Evolutionary conservation across 2,329 filamentous ascomycete genomes (phyloP), one percentile per base, ranked within the genome.

Genomic region (Ophidiomyces ophidiicola): DNA sequence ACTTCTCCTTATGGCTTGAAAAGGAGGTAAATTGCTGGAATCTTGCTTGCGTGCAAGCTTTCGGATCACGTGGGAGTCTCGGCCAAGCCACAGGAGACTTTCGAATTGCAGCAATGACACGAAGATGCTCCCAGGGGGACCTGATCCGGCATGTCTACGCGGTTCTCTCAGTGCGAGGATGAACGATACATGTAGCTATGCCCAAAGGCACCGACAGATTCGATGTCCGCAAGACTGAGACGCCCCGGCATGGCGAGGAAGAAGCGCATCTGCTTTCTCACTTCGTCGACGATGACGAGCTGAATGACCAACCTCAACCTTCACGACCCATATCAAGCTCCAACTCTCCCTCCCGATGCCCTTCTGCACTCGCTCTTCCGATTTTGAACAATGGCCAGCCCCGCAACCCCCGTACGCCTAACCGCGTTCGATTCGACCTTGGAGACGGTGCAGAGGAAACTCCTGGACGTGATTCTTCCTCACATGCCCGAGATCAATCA

Each of bases 391-490:
- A 33, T 33, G 63, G 63, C 40, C 58, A 61, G 17, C 57, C 79
- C 12, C 60, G 77, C 41, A 82, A 76, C 2, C 71, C 74, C 5
- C 76, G 79, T 39, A 84, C 80, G 1, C 70, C 73, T 6, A 79
- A 82, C 55, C 72, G 82, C 18, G 83, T 90, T 32, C 78, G 80
- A 48, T 90, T 90, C 60, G 78, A 86, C 46, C 37, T 64, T n/a
- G 54, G 59, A 15, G 49, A 52, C 42, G 45, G 58, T 15, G 53
- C 54, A 12, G 44, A 49, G 7, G 51, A 54, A 42, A 43, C 44
- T 29, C 50, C 50, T 18, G 56, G 44, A 41, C 47, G 34, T 29
- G 26, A 39, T 33, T 39, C 36, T 12, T 14, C 10, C 3, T 30
- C 36, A 21, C 10, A 44, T 50, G 33, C 50, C n/a, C 30, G 50